These are phyloP conservation scores for Lippia alba DNA, from an alignment of 305 asterid species.

Conservation along the genomic window DNA sequence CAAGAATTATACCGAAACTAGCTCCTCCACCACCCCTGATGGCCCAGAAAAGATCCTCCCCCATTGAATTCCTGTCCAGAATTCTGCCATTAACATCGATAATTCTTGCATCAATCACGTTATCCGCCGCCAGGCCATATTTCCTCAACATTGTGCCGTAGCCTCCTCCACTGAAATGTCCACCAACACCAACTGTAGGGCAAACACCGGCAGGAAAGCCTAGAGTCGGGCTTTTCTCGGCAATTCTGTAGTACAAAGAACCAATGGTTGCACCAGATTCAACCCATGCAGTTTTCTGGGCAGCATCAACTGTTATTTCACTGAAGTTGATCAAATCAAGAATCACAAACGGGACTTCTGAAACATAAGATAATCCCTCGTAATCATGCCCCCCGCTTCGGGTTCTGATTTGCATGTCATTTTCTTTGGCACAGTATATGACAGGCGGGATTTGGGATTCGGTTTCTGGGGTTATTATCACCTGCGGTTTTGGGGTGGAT, in stretches of 20 bases:
- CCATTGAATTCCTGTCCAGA: constrained; percentile 36
- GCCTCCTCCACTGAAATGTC: constrained; percentile 40
- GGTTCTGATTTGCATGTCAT: constrained; percentile 41
- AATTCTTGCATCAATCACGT: constrained; percentile 34
- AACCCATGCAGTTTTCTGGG: constrained; percentile 31
- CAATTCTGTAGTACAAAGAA: constrained; percentile 28
- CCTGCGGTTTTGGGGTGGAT: constrained; percentile 17
- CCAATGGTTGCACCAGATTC: constrained; percentile 38
- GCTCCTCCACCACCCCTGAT: constrained; percentile 45
- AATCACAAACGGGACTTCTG: constrained; percentile 40
- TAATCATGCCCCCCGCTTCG: constrained; percentile 54
- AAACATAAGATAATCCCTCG: constrained; percentile 42
- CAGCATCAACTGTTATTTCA: constrained; percentile 11
- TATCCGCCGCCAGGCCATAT: constrained; percentile 35
- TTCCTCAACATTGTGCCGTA: constrained; percentile 39
- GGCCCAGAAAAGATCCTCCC: constrained; percentile 44
- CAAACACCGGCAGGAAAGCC: constrained; percentile 40
- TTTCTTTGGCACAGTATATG: constrained; percentile 40
- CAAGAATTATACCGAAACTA: constrained; percentile 41
- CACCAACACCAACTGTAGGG: constrained; percentile 41
- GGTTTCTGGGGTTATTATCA: constrained; percentile 37
- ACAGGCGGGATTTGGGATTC: constrained; percentile 42
- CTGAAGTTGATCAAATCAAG: constrained; percentile 41
- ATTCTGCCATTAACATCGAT: constrained; percentile 34
- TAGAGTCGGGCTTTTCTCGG: constrained; percentile 8